These are phyloP conservation scores for Amanita pallidorosea DNA, from an alignment of 768 basidiomycete genomes.

Conservation along the genomic window DNA sequence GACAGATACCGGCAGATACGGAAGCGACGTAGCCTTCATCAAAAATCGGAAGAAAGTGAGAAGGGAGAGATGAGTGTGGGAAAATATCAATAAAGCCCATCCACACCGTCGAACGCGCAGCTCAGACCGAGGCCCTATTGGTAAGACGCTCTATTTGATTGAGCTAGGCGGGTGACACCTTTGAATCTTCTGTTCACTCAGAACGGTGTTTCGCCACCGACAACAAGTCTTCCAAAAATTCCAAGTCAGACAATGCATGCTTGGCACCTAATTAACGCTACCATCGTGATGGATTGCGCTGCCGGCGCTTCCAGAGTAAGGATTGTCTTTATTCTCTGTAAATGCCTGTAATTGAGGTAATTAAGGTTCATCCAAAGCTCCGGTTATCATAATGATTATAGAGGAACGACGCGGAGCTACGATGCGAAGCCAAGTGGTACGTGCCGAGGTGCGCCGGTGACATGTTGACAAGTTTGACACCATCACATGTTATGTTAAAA, in stretches of 20 bases:
- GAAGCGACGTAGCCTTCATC: no score
- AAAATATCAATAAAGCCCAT: constrained; percentile 29
- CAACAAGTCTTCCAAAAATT: neutral
- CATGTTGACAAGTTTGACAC: neutral
- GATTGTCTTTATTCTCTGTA: no score
- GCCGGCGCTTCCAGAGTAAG: no score
- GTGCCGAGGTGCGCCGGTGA: neutral
- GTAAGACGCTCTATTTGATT: constrained; percentile 47
- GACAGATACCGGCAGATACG: no score
- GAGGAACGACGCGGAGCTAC: no score
- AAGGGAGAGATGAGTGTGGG: neutral
- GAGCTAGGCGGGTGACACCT: constrained; percentile 40
- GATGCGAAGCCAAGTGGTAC: no score
- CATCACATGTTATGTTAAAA: neutral
- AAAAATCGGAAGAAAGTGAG: neutral
- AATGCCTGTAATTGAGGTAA: no score
- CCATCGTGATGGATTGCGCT: no score
- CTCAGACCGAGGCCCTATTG: constrained; percentile 45
- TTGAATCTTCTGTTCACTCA: neutral
- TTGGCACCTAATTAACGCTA: no score
- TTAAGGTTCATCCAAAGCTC: no score
- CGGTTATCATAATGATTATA: no score
- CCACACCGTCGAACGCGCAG: constrained; percentile 82
- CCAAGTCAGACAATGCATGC: neutral
- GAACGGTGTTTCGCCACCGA: neutral